Conservation (phyloP, 257 asterid species). For the Lantana camara region DNA sequence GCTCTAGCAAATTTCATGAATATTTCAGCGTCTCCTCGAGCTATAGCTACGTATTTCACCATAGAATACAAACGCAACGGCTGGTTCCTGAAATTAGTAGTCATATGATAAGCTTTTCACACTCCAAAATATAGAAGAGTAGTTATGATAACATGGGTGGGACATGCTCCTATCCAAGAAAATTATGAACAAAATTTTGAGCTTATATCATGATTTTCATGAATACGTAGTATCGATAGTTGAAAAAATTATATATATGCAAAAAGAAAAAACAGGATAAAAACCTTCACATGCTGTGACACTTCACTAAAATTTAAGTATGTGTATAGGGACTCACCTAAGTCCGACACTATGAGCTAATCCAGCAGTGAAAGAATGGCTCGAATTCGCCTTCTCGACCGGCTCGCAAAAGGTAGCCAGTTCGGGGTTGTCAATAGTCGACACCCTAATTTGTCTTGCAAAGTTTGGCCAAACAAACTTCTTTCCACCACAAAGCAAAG, state of each 20-base stretch:
- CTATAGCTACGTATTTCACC: slow-evolving; percentile 91
- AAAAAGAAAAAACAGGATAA: no score
- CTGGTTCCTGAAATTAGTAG: slow-evolving; percentile 57
- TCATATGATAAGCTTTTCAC: neutral
- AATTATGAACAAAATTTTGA: no score
- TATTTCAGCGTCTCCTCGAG: slow-evolving; percentile 83
- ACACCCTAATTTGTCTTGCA: slow-evolving; percentile 60
- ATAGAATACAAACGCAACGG: slow-evolving; percentile 73
- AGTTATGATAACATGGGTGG: no score
- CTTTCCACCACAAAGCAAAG: slow-evolving; percentile 48
- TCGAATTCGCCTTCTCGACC: slow-evolving; percentile 81
- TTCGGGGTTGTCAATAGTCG: slow-evolving; percentile 68
- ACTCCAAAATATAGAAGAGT: no score
- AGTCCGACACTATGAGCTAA: slow-evolving; percentile 82
- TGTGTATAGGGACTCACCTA: slow-evolving; percentile 40
- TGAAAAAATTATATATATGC: no score
- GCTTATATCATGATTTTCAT: no score
- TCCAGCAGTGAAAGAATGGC: slow-evolving; percentile 88
- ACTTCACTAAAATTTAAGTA: neutral
- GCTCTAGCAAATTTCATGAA: slow-evolving; percentile 82
- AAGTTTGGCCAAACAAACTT: slow-evolving; percentile 71
- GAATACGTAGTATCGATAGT: no score
- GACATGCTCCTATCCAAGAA: no score
- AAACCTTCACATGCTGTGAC: no score
- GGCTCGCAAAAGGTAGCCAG: slow-evolving; percentile 91